Evolutionary conservation across 495 filamentous ascomycete genomes (phyloP).

Genomic region (Hypomontagnella submonticulosa): DNA sequence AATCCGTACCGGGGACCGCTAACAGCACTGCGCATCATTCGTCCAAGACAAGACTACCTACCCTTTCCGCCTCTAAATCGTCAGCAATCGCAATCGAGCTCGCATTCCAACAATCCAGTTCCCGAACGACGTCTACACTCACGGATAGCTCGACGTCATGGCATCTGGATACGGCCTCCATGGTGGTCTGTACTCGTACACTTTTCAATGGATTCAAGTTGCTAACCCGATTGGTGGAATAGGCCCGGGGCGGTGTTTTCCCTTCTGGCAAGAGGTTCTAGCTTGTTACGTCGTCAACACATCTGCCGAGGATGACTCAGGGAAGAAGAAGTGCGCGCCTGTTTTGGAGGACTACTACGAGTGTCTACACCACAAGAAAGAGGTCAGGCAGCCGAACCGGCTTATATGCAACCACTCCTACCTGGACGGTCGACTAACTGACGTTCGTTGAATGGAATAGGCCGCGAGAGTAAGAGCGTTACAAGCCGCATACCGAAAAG

Average conservation of each 20-base stretch:
- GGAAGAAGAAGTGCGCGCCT: constrained; percentile 90
- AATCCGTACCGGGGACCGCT: constrained; percentile 11
- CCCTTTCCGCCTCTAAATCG: neutral
- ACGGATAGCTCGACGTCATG: constrained; percentile 63
- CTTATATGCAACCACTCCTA: constrained; percentile 1
- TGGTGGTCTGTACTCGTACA: constrained; percentile 69
- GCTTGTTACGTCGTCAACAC: constrained; percentile 91
- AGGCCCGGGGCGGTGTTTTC: constrained; percentile 94
- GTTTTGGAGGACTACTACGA: constrained; percentile 97
- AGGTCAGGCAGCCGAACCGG: constrained; percentile 68
- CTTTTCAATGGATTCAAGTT: constrained; percentile 25
- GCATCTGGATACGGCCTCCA: constrained; percentile 84
- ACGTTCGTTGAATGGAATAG: constrained; percentile 59
- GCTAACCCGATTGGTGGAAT: constrained; percentile 29
- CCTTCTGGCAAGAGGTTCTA: constrained; percentile 96
- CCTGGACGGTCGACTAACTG: constrained; percentile 15
- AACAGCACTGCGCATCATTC: constrained; percentile 39
- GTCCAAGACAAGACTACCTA: constrained; percentile 3
- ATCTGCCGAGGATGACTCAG: constrained; percentile 74
- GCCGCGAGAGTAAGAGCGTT: constrained; percentile 78
- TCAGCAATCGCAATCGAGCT: constrained; percentile 15
- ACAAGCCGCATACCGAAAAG: constrained; percentile 88
- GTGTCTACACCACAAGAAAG: constrained; percentile 97
- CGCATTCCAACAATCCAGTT: constrained; percentile 2
- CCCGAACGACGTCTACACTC: constrained; percentile 23